Percentiles rank a stretch among this genome's conserved stretches.
These are phyloP conservation scores for Termitomyces sp. DNA, from an alignment of 768 basidiomycete genomes.

Conservation along the genomic window DNA sequence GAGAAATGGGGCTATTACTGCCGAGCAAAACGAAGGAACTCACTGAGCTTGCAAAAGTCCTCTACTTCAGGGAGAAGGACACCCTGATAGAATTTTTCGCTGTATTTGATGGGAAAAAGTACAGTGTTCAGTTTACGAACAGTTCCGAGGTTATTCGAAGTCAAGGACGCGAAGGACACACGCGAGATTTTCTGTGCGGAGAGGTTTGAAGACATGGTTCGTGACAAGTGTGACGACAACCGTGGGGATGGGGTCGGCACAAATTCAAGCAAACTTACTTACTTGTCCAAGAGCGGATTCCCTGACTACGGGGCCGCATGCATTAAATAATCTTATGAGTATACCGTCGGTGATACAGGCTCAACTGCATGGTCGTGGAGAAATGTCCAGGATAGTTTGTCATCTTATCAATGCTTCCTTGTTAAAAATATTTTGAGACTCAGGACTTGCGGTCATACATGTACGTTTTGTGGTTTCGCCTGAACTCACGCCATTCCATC, in stretches of 20 bases:
- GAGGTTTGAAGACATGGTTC: conserved; percentile 14
- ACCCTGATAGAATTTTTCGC: conserved; percentile 82
- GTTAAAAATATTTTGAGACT: no score
- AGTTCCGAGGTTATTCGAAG: conserved; percentile 79
- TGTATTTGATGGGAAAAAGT: conserved; percentile 86
- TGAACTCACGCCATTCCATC: background rate
- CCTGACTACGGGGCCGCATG: no score
- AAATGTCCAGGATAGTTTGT: no score
- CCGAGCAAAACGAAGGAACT: conserved; percentile 19
- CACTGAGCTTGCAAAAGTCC: conserved; percentile 84
- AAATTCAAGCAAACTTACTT: no score
- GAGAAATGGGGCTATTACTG: conserved; percentile 1
- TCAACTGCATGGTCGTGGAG: no score
- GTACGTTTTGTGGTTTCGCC: no score
- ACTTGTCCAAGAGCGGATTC: no score
- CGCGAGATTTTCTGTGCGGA: conserved; percentile 27
- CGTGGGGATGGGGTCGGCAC: no score
- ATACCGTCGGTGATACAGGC: no score
- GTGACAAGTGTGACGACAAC: conserved; percentile 11
- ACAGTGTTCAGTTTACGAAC: conserved; percentile 68
- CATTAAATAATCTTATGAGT: no score
- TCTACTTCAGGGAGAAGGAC: conserved; percentile 74
- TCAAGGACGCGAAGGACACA: conserved; percentile 69
- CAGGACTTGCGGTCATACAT: background rate
- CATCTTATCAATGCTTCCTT: no score